Base-by-base conservation (phyloP, 352 stramenopile species). In the Phytophthora rubi region DNA sequence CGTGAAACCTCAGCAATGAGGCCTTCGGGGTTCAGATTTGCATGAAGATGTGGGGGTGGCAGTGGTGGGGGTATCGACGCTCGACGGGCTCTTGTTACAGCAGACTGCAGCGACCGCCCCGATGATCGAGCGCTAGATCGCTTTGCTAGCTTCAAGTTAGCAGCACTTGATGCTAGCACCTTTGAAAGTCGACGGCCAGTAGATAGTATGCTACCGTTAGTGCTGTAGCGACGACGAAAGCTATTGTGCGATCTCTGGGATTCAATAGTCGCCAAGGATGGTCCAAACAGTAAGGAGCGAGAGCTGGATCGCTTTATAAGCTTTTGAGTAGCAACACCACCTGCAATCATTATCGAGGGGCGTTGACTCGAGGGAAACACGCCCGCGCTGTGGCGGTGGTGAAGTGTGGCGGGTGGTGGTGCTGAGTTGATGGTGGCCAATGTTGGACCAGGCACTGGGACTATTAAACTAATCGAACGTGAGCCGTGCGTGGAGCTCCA, bases 41-140 rank as follows among this genome's bases (percentile, higher is more conserved):
- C 7, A 13, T 6, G 18, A 32, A 47, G 16, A 32, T 15, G 23
- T 21, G 30, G 30, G 5, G 47, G 47, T 21, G 4, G 49, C 12
- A 23, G 26, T 55, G 49, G 21, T 32, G 18, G 47, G 2, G 47
- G 30, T 30, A 32, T n/a, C 18, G 47, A 32, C 6, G 9, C 9
- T 32, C 47, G 47, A 3, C 42, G 42, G 2, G 16, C 7, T 49
- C 42, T 49, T 23, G 42, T 32, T 32, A 16, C 10, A 5, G 49
- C 13, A 23, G 49, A 55, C 23, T 55, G 23, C 4, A 12, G 7
- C 28, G 49, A 21, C 21, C 26, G 30, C 5, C 55, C 28, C 4
- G 55, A 53, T 37, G 45, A 26, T 53, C 59, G 47, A 15, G 21
- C 18, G 8, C 47, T 65, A 4, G 59, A 65, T 37, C 59, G 59